phyloP scores from a whole-genome alignment of 2,329 filamentous ascomycete genomes.

The Geosmithia putterillii region DNA sequence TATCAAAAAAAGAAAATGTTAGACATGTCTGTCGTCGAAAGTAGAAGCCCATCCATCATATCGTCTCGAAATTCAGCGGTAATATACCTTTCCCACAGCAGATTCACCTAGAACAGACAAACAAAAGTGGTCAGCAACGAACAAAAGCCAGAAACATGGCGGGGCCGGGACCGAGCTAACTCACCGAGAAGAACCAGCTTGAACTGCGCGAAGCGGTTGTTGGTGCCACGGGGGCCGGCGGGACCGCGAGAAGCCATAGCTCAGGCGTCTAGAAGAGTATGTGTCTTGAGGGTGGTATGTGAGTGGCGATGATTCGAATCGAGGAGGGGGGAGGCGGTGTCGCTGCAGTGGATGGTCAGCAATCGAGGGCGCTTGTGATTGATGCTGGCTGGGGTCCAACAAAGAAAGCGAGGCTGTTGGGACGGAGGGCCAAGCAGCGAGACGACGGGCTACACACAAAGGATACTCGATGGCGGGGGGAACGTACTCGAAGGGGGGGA shows the following conservation, averaged over 20 bases:
- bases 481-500: neutral
- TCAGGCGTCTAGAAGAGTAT: conserved; percentile 7
- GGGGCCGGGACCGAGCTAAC: conserved; percentile 15
- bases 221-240: conserved; percentile 47
- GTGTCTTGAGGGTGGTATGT: conserved; percentile 6
- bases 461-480: neutral
- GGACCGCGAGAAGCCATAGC: conserved; percentile 76
- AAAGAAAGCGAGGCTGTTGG: too few relatives aligned
- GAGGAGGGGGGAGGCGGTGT: conserved; percentile 1
- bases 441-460: neutral
- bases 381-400: conserved; percentile 5
- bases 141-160: too few relatives aligned
- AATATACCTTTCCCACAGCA: conserved; percentile 85
- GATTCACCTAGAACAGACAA: conserved; percentile 80
- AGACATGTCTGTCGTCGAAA: too few relatives aligned
- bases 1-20: neutral
- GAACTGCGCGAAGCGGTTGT: conserved; percentile 94
- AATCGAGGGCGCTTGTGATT: conserved; percentile 1
- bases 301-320: conserved; percentile 4
- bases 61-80: neutral
- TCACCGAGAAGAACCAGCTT: conserved; percentile 94
- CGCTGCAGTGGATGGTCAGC: neutral
- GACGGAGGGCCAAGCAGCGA: neutral
- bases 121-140: neutral
- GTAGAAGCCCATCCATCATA: too few relatives aligned